Conservation (phyloP, 495 filamentous ascomycete genomes). For the Neurospora sublineolata region DNA sequence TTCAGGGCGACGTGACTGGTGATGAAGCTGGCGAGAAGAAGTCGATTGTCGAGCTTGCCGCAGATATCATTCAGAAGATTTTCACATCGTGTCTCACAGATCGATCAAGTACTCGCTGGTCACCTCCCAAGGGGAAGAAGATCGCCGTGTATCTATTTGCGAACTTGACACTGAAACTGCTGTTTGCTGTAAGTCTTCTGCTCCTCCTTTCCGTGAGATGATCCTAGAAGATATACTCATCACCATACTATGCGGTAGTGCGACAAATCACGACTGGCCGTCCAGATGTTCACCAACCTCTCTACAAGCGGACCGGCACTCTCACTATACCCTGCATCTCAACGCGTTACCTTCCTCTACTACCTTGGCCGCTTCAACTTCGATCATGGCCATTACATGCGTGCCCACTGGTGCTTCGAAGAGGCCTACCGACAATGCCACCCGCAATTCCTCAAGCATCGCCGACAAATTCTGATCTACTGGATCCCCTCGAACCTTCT, state of each 20-base stretch:
- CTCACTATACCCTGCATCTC: slow-evolving; percentile 68
- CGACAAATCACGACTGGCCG: slow-evolving; percentile 52
- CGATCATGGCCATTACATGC: slow-evolving; percentile 65
- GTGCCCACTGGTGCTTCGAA: slow-evolving; percentile 61
- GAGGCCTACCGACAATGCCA: slow-evolving; percentile 73
- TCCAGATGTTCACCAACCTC: slow-evolving; percentile 84
- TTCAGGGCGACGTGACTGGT: slow-evolving; percentile 36
- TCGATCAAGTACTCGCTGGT: slow-evolving; percentile 48
- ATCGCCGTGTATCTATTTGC: slow-evolving; percentile 81
- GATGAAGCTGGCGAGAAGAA: slow-evolving; percentile 50
- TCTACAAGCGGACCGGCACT: slow-evolving; percentile 70
- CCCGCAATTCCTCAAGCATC: slow-evolving; percentile 52
- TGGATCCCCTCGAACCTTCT: slow-evolving; percentile 75
- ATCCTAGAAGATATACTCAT: not conserved
- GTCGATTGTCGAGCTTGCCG: slow-evolving; percentile 71
- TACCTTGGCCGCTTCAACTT: slow-evolving; percentile 88
- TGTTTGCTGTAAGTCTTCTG: slow-evolving; percentile 54
- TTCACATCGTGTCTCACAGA: slow-evolving; percentile 88
- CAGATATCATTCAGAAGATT: slow-evolving; percentile 77
- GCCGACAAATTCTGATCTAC: slow-evolving; percentile 70
- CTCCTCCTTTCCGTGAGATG: not conserved
- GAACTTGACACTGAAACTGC: slow-evolving; percentile 78
- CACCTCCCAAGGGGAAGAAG: slow-evolving; percentile 68
- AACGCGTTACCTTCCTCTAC: slow-evolving; percentile 85
- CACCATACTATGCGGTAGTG: slow-evolving; percentile 27